Conservation (phyloP, 805 yeast genomes). For the Metschnikowia lunata region DNA sequence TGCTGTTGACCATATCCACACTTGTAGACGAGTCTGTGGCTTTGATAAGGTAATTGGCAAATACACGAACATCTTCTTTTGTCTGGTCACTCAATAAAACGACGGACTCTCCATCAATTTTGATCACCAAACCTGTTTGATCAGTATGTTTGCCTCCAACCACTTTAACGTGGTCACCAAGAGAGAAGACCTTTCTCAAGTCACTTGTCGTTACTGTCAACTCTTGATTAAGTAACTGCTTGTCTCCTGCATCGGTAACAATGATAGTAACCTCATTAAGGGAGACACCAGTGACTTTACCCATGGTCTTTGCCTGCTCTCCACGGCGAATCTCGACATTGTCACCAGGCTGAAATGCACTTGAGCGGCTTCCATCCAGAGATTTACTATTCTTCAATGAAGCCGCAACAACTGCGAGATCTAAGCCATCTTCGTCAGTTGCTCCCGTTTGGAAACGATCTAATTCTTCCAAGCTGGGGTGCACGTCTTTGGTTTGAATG, state of each 20-base stretch:
- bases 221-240: constrained; percentile 48
- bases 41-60: constrained; percentile 84
- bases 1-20: constrained; percentile 61
- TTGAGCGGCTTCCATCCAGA: constrained; percentile 24
- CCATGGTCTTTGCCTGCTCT: constrained; percentile 87
- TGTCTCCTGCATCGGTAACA: constrained; percentile 54
- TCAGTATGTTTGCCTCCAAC: constrained; percentile 87
- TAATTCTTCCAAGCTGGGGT: constrained; percentile 84
- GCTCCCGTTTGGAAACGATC: constrained; percentile 73
- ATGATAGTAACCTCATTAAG: constrained; percentile 49
- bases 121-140: constrained; percentile 91
- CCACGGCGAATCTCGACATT: constrained; percentile 88
- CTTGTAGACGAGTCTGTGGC: constrained; percentile 76
- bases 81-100: constrained; percentile 88
- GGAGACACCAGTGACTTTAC: constrained; percentile 67
- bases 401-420: constrained; percentile 80
- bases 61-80: constrained; percentile 82
- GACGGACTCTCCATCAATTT: constrained; percentile 77
- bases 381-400: constrained; percentile 57
- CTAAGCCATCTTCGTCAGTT: constrained; percentile 77
- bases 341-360: constrained; percentile 85
- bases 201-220: constrained; percentile 80
- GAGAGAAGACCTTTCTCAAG: constrained; percentile 76
- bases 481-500: constrained; percentile 75
- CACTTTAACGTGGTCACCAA: constrained; percentile 95